Percentiles rank a stretch among this genome's conserved stretches.
These are phyloP conservation scores for Nakaseomyces sp. DNA, from an alignment of 1,139 yeast genomes.

Conservation along the genomic window DNA sequence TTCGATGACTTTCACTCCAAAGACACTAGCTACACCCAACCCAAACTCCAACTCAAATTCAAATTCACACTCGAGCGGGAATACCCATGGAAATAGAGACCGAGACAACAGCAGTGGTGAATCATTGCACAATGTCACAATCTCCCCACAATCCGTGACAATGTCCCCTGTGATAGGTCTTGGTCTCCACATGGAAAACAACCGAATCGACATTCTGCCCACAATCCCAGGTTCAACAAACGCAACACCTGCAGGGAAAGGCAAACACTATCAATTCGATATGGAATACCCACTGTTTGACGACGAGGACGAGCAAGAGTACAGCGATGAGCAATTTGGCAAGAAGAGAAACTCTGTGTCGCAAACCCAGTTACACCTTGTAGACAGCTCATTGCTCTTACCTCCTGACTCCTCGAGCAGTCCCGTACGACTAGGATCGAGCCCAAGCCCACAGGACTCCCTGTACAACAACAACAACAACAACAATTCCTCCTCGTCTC, in stretches of 20 bases:
- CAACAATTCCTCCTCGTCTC: neutral
- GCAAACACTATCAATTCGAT: neutral
- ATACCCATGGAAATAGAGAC: too few species aligned
- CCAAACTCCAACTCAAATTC: too few species aligned
- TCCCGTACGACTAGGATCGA: neutral
- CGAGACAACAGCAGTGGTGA: neutral
- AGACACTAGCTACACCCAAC: neutral
- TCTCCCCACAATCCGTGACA: constrained; percentile 7
- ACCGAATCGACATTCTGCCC: constrained; percentile 18
- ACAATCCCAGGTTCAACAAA: constrained; percentile 22
- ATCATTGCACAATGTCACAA: neutral
- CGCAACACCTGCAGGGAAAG: constrained; percentile 17
- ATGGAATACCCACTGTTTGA: neutral
- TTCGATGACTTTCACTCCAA: constrained; percentile 3
- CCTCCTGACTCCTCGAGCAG: neutral
- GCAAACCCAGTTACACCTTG: neutral
- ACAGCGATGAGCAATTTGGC: neutral
- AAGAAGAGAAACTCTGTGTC: neutral
- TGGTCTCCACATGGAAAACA: constrained; percentile 10
- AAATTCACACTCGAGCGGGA: too few species aligned
- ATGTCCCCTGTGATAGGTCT: constrained; percentile 11
- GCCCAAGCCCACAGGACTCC: neutral
- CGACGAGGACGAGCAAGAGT: neutral
- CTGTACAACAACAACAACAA: too few species aligned
- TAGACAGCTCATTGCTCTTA: constrained; percentile 1